These are phyloP conservation scores for Teunomyces aglyptinius DNA, from an alignment of 805 yeast species.

Conservation along the genomic window DNA sequence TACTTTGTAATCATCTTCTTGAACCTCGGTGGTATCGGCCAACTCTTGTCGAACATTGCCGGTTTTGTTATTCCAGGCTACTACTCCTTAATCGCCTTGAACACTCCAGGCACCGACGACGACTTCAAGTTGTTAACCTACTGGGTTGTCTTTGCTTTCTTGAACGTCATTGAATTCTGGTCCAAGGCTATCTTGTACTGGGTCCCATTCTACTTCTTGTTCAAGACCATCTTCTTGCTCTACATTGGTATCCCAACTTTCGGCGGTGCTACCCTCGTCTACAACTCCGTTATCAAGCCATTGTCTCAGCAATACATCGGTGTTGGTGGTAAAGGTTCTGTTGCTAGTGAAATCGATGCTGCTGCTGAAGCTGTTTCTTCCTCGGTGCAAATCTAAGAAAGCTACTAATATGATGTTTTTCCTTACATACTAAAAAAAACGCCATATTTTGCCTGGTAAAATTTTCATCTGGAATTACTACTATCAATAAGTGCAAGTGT, in stretches of 20 bases:
- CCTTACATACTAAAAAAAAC: no score
- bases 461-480: no score
- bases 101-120: conserved; percentile 64
- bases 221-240: conserved; percentile 84
- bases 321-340: conserved; percentile 16
- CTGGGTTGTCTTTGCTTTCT: conserved; percentile 97
- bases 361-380: conserved; percentile 45
- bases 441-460: no score
- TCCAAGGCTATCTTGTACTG: conserved; percentile 87
- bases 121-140: conserved; percentile 89
- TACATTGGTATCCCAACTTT: conserved; percentile 86
- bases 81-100: conserved; percentile 79
- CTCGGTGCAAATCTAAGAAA: neutral
- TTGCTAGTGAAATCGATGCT: conserved; percentile 46
- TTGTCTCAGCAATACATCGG: conserved; percentile 44
- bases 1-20: conserved; percentile 80
- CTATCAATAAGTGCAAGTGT: neutral
- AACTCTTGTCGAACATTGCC: conserved; percentile 86
- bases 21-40: conserved; percentile 94
- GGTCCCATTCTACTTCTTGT: conserved; percentile 94
- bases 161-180: conserved; percentile 95
- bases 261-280: conserved; percentile 81
- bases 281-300: conserved; percentile 66
- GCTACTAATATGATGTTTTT: neutral
- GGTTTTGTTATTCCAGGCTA: conserved; percentile 91